Base-by-base conservation (phyloP, 176 grass and related monocot species). In the Oryza coarctata region DNA sequence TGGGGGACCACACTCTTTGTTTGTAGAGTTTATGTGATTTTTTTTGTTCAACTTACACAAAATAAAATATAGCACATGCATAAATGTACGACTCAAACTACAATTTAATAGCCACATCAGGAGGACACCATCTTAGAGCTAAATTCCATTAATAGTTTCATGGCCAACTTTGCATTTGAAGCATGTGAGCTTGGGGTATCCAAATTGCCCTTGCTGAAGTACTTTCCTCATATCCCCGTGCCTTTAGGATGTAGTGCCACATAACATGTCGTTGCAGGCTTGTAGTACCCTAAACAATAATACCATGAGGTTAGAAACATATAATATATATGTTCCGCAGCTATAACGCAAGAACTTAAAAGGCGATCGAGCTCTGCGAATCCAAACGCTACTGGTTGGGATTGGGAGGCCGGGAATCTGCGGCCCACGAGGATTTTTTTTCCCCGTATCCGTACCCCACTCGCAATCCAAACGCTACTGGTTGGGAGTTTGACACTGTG, bases 201-300 rank as follows among this genome's bases (percentile, higher is more conserved):
- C 62, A 92, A 44, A 77, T 94, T 92, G 61, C 90, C 91, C 65
- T 92, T 61, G 52, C 7, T 11, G 18, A 89, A 89, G 71, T 80
- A 85, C 23, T 39, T 70, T 17, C 82, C 87, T 50, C 38, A 71
- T 22, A 76, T 73, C 13, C 71, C 87, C 25, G 68, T 28, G 35
- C 75, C 30, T 23, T 74, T 76, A 75, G 76, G 86, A 87, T 97
- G 88, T 68, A 91, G 77, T 8, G 86, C 92, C 32, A 94, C 86
- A 30, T 98, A 94, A 78, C 95, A 94, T 75, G 90, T 92, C 1
- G 90, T 88, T 58, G 95, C 95, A 65, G n/a, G n/a, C n/a, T n/a
- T n/a, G n/a, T n/a, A n/a, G 92, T 92, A 70, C 95, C 95, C 90
- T 94, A 34, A 9, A 39, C 3, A 55, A 41, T 28, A 3, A 52